A percentile compares a stretch with the other conserved stretches of the same genome.
Evolutionary conservation across 2,329 filamentous ascomycete species (phyloP).

Genomic region (Capronia americana): DNA sequence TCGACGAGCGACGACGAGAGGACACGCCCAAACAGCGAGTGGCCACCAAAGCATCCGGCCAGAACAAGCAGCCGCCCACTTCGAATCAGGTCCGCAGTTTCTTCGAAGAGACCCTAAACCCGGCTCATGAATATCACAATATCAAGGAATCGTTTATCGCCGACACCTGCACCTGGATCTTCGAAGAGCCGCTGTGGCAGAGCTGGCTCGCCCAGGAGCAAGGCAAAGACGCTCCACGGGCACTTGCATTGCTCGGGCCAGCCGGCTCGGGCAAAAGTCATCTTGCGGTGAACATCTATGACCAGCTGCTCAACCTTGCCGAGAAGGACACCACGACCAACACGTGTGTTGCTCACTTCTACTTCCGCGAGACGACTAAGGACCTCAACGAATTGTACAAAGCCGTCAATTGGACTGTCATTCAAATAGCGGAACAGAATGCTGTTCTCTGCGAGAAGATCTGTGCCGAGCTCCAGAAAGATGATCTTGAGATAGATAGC

Average conservation of each 20-base stretch:
- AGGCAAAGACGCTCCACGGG: background rate
- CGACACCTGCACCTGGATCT: conserved; percentile 16
- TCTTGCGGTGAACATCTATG: conserved; percentile 7
- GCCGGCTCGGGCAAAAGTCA: conserved; percentile 16
- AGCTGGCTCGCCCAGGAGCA: conserved; percentile 11
- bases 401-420: conserved; percentile 13
- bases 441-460: conserved; percentile 17
- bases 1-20: conserved; percentile 12
- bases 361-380: conserved; percentile 15
- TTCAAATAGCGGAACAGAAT: conserved; percentile 16
- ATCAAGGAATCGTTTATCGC: conserved; percentile 13
- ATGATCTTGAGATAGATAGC: conserved; percentile 10
- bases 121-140: conserved; percentile 11
- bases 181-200: conserved; percentile 15
- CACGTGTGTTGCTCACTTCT: conserved; percentile 16
- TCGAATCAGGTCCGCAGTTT: conserved; percentile 17
- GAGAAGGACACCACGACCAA: conserved; percentile 9
- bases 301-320: conserved; percentile 7
- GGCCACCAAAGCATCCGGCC: background rate
- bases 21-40: conserved; percentile 4
- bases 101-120: conserved; percentile 10
- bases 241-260: background rate
- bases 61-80: conserved; percentile 15
- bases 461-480: conserved; percentile 9
- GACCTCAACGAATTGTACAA: conserved; percentile 19